phyloP scores from a whole-genome alignment of 2,329 filamentous ascomycete species.

The Biscogniauxia marginata region DNA sequence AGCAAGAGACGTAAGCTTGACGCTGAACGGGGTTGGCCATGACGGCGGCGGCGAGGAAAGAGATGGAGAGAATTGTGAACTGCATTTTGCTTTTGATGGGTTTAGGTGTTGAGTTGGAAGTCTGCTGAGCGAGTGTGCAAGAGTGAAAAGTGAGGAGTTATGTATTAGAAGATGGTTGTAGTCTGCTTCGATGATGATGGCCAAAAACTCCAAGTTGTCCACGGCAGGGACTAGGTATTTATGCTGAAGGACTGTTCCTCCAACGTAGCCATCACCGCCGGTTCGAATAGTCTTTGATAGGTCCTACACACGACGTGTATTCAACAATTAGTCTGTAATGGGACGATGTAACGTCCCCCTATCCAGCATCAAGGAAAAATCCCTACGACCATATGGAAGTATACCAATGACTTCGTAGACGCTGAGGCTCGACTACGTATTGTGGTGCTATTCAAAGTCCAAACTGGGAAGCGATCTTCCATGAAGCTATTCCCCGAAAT shows the following conservation, averaged over 20 bases:
- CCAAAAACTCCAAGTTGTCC: slow-evolving; percentile 3
- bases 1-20: slow-evolving; percentile 39
- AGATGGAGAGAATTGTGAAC: slow-evolving; percentile 24
- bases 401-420: background rate
- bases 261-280: slow-evolving; percentile 1
- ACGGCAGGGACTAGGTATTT: slow-evolving; percentile 18
- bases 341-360: background rate
- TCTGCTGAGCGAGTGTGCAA: slow-evolving; percentile 16
- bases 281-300: background rate
- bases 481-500: background rate
- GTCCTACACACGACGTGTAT: background rate
- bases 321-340: background rate
- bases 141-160: slow-evolving; percentile 15
- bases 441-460: background rate
- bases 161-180: slow-evolving; percentile 10
- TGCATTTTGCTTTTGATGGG: slow-evolving; percentile 27
- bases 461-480: slow-evolving; percentile 12
- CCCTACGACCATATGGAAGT: background rate
- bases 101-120: slow-evolving; percentile 12
- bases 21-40: slow-evolving; percentile 23
- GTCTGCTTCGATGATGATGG: slow-evolving; percentile 18
- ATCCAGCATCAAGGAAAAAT: background rate
- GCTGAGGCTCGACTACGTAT: background rate
- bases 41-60: slow-evolving; percentile 27
- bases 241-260: slow-evolving; percentile 18